phyloP scores from a whole-genome alignment of 345 rosid species.

The Combretum micranthum region DNA sequence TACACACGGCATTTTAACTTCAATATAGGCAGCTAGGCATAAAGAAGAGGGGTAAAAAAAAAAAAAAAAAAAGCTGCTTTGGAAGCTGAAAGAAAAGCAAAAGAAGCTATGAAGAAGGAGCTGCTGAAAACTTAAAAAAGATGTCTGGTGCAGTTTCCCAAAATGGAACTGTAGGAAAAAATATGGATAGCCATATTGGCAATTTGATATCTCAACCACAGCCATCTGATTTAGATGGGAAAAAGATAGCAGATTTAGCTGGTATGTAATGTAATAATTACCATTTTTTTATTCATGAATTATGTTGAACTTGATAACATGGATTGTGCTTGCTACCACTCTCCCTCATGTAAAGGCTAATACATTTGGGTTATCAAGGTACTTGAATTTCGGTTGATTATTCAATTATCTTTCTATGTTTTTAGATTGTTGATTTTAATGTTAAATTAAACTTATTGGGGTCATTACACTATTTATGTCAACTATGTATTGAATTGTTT shows the following conservation, averaged over 20 bases:
- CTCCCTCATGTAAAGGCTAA: no score
- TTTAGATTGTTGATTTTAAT: no score
- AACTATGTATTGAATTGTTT: no score
- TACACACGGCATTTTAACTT: neutral
- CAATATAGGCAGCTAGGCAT: conserved; percentile 32
- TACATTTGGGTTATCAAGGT: no score
- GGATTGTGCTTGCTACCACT: no score
- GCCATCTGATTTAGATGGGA: conserved; percentile 20
- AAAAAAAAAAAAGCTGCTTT: conserved; percentile 53
- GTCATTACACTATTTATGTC: no score
- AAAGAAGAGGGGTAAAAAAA: conserved; percentile 86
- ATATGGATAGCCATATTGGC: conserved; percentile 1
- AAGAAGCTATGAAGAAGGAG: conserved; percentile 54
- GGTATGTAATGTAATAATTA: conserved; percentile 21
- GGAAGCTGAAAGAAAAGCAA: conserved; percentile 66
- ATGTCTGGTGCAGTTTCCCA: conserved; percentile 21
- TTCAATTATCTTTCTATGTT: no score
- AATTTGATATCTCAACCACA: conserved; percentile 20
- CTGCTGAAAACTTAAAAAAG: conserved; percentile 22
- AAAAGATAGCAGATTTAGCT: conserved; percentile 17
- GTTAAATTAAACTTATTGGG: no score
- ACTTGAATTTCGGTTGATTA: no score
- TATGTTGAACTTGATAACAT: no score
- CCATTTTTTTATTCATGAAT: no score
- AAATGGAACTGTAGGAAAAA: conserved; percentile 14